These are phyloP conservation scores for Chalciporus chontae DNA, from an alignment of 768 basidiomycete genomes.

Conservation along the genomic window DNA sequence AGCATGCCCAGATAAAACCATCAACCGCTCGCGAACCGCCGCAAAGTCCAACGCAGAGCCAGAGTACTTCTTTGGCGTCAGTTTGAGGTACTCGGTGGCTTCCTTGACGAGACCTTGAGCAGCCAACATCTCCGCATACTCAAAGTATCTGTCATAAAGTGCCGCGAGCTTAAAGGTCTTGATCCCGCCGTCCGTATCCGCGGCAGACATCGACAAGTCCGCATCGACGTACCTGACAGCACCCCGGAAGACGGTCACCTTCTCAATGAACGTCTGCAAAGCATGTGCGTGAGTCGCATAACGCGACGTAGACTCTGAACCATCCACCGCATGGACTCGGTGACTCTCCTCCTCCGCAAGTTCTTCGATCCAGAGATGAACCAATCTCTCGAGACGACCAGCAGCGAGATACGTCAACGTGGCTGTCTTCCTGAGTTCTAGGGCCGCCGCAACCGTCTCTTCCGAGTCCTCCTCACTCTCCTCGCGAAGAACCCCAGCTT, in stretches of 20 bases:
- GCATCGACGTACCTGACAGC: constrained; percentile 78
- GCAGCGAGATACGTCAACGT: constrained; percentile 93
- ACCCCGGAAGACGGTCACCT: constrained; percentile 89
- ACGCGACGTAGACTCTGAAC: constrained; percentile 44
- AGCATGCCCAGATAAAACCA: constrained; percentile 35
- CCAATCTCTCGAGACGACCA: constrained; percentile 78
- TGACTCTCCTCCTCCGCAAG: constrained; percentile 77
- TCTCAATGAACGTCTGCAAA: constrained; percentile 92
- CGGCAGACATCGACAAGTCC: constrained; percentile 50
- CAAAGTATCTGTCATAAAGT: constrained; percentile 91
- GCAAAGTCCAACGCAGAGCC: constrained; percentile 48
- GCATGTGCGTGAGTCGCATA: constrained; percentile 84
- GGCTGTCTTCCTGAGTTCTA: constrained; percentile 77
- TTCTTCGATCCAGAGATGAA: constrained; percentile 91
- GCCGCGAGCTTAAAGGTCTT: constrained; percentile 79
- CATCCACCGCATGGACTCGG: constrained; percentile 39
- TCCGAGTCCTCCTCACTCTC: constrained; percentile 41
- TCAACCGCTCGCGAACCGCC: constrained; percentile 44
- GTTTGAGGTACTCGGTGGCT: constrained; percentile 72
- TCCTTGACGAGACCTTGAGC: constrained; percentile 86
- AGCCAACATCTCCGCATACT: constrained; percentile 91
- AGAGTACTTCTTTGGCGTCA: constrained; percentile 77
- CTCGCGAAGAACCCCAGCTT: constrained; percentile 58
- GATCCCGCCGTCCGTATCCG: constrained; percentile 36
- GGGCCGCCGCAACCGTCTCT: constrained; percentile 32